Evolutionary conservation across 2,329 filamentous ascomycete genomes (phyloP).

Genomic region (Phaeosphaeria sp.): DNA sequence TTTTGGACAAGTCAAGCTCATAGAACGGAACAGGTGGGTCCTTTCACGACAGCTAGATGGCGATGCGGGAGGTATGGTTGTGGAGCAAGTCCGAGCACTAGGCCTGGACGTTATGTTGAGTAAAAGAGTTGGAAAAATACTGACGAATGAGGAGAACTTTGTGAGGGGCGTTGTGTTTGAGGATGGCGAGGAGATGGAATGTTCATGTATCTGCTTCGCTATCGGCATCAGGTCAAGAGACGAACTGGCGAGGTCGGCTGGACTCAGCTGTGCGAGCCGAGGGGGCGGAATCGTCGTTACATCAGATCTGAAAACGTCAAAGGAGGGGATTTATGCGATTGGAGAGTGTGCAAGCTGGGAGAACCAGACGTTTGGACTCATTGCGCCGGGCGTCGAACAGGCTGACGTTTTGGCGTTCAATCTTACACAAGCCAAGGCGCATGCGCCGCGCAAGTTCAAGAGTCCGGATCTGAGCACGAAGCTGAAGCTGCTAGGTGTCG

Average conservation of each 20-base stretch:
- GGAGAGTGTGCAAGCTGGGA: slow-evolving; percentile 93
- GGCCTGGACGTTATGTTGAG: slow-evolving; percentile 82
- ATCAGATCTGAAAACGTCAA: slow-evolving; percentile 71
- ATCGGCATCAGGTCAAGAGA: slow-evolving; percentile 86
- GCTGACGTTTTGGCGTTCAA: slow-evolving; percentile 92
- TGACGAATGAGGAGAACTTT: slow-evolving; percentile 69
- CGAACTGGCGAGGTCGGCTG: slow-evolving; percentile 72
- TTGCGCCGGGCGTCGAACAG: slow-evolving; percentile 91
- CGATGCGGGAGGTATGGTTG: slow-evolving; percentile 81
- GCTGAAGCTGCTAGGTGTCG: slow-evolving; percentile 85
- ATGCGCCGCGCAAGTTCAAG: slow-evolving; percentile 75
- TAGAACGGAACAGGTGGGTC: slow-evolving; percentile 85
- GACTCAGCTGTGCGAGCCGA: slow-evolving; percentile 74
- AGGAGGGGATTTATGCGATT: slow-evolving; percentile 79
- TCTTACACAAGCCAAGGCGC: slow-evolving; percentile 79
- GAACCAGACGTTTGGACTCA: slow-evolving; percentile 84
- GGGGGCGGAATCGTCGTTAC: slow-evolving; percentile 79
- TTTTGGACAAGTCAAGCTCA: slow-evolving; percentile 75
- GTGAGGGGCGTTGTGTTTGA: slow-evolving; percentile 81
- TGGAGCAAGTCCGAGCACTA: slow-evolving; percentile 78
- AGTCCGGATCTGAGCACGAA: slow-evolving; percentile 89
- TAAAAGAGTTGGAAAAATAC: slow-evolving; percentile 75
- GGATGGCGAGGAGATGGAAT: slow-evolving; percentile 78
- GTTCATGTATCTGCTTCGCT: slow-evolving; percentile 85
- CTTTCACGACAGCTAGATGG: slow-evolving; percentile 81